phyloP scores from a whole-genome alignment of 129 eudicot genomes.

The Flaveria brownii region DNA sequence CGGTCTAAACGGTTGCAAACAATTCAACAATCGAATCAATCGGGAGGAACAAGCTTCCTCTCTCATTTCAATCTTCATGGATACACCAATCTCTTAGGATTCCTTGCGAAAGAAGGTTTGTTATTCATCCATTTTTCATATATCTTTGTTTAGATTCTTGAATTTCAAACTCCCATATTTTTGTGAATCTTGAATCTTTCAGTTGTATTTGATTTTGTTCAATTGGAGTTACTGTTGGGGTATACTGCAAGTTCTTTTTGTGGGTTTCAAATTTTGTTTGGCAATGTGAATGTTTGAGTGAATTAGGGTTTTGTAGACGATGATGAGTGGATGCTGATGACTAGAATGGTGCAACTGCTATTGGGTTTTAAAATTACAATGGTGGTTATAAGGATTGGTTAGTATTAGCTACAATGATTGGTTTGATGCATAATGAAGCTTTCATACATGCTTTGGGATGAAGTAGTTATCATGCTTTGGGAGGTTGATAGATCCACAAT shows the following conservation, averaged over 20 bases:
- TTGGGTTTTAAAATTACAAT: constrained; percentile 4
- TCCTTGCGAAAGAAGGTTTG: constrained; percentile 74
- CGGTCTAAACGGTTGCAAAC: constrained; percentile 9
- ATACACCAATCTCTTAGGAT: constrained; percentile 71
- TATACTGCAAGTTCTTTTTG: no score
- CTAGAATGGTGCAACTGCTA: background rate
- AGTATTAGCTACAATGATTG: background rate
- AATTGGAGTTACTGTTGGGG: no score
- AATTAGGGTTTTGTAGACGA: constrained; percentile 26
- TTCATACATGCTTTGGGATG: background rate
- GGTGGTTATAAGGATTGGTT: no score
- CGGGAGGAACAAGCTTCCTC: constrained; percentile 28
- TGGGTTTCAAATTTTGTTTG: background rate
- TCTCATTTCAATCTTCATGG: constrained; percentile 39
- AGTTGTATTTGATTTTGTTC: no score
- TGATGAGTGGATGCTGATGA: constrained; percentile 10
- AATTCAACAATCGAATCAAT: background rate
- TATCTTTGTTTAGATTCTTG: no score
- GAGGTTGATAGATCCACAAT: no score
- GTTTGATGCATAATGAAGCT: background rate
- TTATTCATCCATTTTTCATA: background rate
- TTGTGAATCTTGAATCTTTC: no score
- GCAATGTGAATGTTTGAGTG: background rate
- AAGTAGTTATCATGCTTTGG: no score
- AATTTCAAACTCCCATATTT: no score